These are phyloP conservation scores for Nicotiana obtusifolia DNA, from an alignment of 257 asterid genomes.

Conservation along the genomic window DNA sequence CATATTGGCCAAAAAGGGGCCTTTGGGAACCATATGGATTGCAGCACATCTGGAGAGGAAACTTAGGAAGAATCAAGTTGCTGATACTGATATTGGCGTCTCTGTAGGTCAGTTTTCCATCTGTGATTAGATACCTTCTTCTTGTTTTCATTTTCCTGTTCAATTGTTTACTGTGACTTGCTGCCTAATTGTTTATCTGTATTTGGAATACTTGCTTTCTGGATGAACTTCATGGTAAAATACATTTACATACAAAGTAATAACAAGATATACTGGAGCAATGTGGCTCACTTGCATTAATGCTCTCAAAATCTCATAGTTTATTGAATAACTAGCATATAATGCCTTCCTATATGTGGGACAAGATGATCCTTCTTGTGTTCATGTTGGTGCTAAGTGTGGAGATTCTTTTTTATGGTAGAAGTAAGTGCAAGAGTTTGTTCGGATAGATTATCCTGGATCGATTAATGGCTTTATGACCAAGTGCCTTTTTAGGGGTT, in stretches of 20 bases:
- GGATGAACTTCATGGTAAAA: background rate
- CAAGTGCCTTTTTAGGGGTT: background rate
- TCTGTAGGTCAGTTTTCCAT: conserved; percentile 67
- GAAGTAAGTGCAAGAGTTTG: background rate
- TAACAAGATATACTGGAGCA: background rate
- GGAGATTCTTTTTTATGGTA: background rate
- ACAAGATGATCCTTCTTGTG: background rate
- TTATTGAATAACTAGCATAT: background rate
- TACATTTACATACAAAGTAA: background rate
- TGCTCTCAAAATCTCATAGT: background rate
- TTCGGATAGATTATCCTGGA: background rate
- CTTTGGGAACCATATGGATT: conserved; percentile 95
- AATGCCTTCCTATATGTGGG: background rate
- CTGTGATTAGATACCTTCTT: background rate
- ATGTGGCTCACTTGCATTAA: background rate
- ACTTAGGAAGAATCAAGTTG: conserved; percentile 97
- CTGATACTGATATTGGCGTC: conserved; percentile 96
- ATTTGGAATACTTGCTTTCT: background rate
- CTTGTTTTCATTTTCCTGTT: background rate
- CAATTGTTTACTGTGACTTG: background rate
- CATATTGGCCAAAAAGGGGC: conserved; percentile 97
- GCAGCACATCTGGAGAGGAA: conserved; percentile 98
- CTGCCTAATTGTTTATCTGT: background rate
- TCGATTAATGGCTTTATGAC: background rate
- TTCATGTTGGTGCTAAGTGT: background rate